Evolutionary conservation across 345 rosid genomes (phyloP), one percentile per base, ranked within the genome.

Genomic region (Eucalyptus melliodora): DNA sequence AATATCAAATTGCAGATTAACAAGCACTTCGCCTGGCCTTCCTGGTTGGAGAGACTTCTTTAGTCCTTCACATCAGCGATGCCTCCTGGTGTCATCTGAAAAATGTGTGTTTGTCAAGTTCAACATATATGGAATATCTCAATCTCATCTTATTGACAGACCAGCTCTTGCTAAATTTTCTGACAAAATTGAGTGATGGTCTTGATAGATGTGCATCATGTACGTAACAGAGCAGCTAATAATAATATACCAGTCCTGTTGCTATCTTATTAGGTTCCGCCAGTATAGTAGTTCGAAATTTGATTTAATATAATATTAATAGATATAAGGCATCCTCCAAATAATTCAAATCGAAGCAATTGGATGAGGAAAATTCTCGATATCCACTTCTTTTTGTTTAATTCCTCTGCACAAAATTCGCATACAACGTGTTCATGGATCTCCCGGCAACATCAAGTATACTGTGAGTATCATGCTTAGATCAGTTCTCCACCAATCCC

Each of bases 1-100:
- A 6, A 50, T 50, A 16, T 50, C 65, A 5, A 59, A 59, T 59
- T 59, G 65, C 65, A 24, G n/a, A 59, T 59, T 5, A 2, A 5
- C 59, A 59, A 10, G 62, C 6, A 56, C 62, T 56, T 56, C 1
- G 30, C 62, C 62, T 9, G 62, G 53, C 62, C 62, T 56, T 56
- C 62, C 62, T 56, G 62, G 30, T 56, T 88, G 86, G 69, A 23
- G 40, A 65, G 89, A 67, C 69, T 60, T 50, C 80, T 81, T 89
- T 93, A 96, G 94, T 96, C 97, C 93, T 96, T 56, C 12, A 2
- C 96, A 49, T 97, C 97, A n/a, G 97, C 97, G 89, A 96, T 95
- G 89, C 98, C 98, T 24, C 9, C 99, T 24, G 62, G 30, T 56
- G 62, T 56, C 24, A 56, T 24, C 30, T 24, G 62, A 56, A 56